Evolutionary conservation across 495 filamentous ascomycete species (phyloP), one percentile per base, ranked within the genome.

Genomic region (Pseudevernia furfuracea): DNA sequence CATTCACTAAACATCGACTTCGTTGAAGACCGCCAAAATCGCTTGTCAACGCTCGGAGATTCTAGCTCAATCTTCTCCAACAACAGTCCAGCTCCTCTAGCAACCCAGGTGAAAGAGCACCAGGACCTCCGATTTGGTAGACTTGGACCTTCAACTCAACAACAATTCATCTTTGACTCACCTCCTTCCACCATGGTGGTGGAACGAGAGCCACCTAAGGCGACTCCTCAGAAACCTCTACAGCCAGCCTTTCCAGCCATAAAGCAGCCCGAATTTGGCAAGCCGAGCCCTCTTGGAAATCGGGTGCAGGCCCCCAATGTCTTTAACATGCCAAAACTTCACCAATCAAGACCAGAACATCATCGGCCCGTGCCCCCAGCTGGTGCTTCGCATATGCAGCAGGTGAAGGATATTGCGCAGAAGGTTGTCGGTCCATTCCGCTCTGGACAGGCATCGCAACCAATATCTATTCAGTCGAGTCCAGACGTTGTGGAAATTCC

Each of bases 211-310:
- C 68, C 70, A 9, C 66, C 70, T 14, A 71, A 71, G 53, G 58
- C 63, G 52, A 55, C 66, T 7, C 55, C 52, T 37, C 59, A 68
- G 23, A 65, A 70, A 32, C 43, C 63, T 30, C 25, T 14, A 43
- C 60, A 61, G 19, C 59, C 61, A 55, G 53, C 48, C 38, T 60
- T 69, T n/a, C 4, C 23, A 32, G 43, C 49, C 49, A 34, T 57
- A 25, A 69, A 74, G 5, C 71, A 80, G 46, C 80, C 82, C 44
- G 81, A 87, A 69, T 87, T 87, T 67, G 84, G 84, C 36, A 82
- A 82, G 66, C 74, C 84, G 4, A 86, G 84, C 64, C 79, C 77
- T 17, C 63, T 79, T 25, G 75, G 78, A 19, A 68, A 74, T 19
- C 76, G 71, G 41, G 68, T 74, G 30, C 73, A 75, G 38, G 74